Base-by-base conservation (phyloP, 2,329 filamentous ascomycete species). In the Chaetomium globosum region DNA sequence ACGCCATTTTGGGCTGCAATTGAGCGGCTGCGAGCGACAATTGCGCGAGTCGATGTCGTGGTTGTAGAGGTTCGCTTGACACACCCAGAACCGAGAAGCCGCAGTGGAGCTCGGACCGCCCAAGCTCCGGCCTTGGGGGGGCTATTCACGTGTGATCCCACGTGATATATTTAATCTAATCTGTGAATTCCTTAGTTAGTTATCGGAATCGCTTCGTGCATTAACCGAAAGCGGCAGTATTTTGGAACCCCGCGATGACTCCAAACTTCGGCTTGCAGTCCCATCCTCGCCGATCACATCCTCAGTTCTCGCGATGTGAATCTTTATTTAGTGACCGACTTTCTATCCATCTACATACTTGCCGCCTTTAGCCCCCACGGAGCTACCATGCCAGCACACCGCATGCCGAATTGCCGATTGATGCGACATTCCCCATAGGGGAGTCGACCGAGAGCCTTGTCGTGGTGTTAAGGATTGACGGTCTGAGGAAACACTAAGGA, bases 1-100 rank as follows among this genome's bases (percentile, higher is more conserved):
- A 58, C 61, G 68, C 70, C 71, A 73, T 73, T 28, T 65, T 73
- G 64, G 52, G 60, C 59, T 69, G 70, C 72, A 72, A 72, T 73
- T 67, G 71, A 63, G 70, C 67, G 68, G 61, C 67, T 70, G 66
- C 63, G 69, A 63, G 53, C 69, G 69, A 61, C 69, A 70, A 70
- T 72, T 68, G 69, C 71, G 67, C 63, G 66, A 28, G 46, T 66
- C 55, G 65, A 61, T 49, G 66, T 67, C 39, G 61, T 31, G 58
- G 65, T 43, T 65, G 63, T 62, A 49, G 13, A 67, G 52, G 31
- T 65, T 64, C 52, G 58, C 48, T 23, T 51, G 53, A 49, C 57
- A 43, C 53, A 61, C 49, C 23, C 9, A 59, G 31, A 39, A 19
- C 23, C 56, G 19, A 28, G 56, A 33, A 16, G 48, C 63, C 31